A percentile compares a stretch with the other conserved stretches of the same genome.
phyloP scores from a whole-genome alignment of 1,284 basidiomycete genomes.

The Dichomitus squalens region DNA sequence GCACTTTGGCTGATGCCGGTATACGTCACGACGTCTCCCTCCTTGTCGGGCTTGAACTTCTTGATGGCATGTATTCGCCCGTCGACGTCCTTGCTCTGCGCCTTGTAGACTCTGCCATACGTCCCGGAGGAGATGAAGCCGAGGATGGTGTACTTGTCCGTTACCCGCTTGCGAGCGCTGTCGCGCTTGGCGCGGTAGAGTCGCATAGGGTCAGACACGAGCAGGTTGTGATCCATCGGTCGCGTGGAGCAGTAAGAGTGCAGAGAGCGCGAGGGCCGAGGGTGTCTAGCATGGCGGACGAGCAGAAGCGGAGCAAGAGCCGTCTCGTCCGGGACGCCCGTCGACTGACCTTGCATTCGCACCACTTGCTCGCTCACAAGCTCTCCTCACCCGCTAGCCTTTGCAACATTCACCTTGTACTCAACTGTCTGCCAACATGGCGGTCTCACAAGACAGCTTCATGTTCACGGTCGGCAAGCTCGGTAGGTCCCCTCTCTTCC shows the following conservation, averaged over 20 bases:
- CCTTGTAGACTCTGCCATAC: conserved; percentile 98
- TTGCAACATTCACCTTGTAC: background rate
- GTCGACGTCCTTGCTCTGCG: conserved; percentile 72
- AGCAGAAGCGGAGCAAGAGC: too few species aligned
- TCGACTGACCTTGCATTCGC: too few species aligned
- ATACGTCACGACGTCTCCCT: conserved; percentile 91
- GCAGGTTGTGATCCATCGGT: conserved; percentile 22
- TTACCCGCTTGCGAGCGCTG: conserved; percentile 63
- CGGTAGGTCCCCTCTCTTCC: conserved; percentile 41
- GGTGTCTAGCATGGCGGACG: too few species aligned
- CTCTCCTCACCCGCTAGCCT: background rate
- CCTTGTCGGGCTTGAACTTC: conserved; percentile 99
- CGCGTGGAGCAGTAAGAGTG: background rate
- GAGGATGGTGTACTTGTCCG: conserved; percentile 87
- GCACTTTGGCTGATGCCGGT: conserved; percentile 98
- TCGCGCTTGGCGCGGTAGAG: conserved; percentile 84
- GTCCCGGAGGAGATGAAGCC: conserved; percentile 99
- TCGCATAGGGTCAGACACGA: conserved; percentile 69
- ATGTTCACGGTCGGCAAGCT: conserved; percentile 78
- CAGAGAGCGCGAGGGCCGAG: too few species aligned
- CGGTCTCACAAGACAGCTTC: conserved; percentile 50
- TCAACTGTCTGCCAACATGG: conserved; percentile 10
- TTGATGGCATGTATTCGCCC: conserved; percentile 91
- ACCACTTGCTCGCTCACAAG: too few species aligned
- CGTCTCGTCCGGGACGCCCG: too few species aligned